Conservation (phyloP, 1,284 basidiomycete species). For the Rhodotorula sp. region DNA sequence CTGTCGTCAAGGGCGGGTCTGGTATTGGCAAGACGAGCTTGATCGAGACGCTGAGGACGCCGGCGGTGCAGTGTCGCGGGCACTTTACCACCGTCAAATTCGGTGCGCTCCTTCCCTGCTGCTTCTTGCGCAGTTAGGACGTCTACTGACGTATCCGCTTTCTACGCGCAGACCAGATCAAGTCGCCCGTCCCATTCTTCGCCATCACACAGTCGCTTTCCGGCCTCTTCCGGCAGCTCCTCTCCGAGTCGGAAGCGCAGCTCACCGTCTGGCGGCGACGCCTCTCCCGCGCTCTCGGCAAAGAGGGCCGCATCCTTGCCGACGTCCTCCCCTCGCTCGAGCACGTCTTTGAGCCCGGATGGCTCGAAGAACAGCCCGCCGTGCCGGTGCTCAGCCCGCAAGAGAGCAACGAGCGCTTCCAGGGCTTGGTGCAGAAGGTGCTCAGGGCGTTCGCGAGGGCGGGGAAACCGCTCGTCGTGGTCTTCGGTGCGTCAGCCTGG, state of each 20-base stretch:
- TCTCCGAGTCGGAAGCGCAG: conserved; percentile 32
- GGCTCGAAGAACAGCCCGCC: conserved; percentile 28
- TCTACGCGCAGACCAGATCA: conserved; percentile 34
- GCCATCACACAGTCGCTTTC: conserved; percentile 40
- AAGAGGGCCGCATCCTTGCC: conserved; percentile 37
- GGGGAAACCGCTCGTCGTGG: conserved; percentile 33
- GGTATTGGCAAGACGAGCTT: conserved; percentile 41
- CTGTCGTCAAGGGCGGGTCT: conserved; percentile 32
- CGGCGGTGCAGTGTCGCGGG: conserved; percentile 14
- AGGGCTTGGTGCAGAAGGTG: conserved; percentile 24
- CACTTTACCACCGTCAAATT: conserved; percentile 41
- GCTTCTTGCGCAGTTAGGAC: no score
- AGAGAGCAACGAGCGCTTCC: conserved; percentile 36
- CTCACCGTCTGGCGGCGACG: conserved; percentile 33
- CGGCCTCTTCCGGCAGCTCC: conserved; percentile 39
- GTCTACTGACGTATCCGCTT: no score
- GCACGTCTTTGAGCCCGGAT: conserved; percentile 32
- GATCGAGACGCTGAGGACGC: conserved; percentile 34
- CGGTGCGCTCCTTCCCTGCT: conserved; percentile 8
- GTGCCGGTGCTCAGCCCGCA: conserved; percentile 20
- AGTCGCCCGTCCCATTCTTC: conserved; percentile 41
- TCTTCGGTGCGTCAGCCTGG: conserved; percentile 25
- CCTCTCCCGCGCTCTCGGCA: conserved; percentile 28
- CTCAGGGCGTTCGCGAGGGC: conserved; percentile 30
- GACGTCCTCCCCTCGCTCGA: conserved; percentile 37